Evolutionary conservation across 441 rosid genomes (phyloP), one percentile per base, ranked within the genome.

Genomic region (Viola pubescens): DNA sequence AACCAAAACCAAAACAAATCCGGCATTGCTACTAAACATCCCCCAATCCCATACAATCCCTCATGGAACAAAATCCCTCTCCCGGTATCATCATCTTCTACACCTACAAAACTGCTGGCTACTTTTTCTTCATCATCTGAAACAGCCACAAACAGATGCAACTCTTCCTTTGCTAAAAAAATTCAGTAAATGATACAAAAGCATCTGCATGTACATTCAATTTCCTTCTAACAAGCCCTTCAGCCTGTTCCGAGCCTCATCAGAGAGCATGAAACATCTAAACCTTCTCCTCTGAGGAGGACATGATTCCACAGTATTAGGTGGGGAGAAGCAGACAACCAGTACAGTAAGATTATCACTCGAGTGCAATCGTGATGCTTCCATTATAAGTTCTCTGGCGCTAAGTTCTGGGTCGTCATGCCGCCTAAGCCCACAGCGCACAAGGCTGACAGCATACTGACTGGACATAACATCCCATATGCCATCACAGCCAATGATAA

Each of bases 401-500:
- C 94, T 72, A 41, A 74, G 68, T 46, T 81, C 74, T 0, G 97
- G 97, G 59, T 89, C 83, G 52, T 79, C 44, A n/a, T 86, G 94
- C 53, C 83, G 75, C 64, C 83, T 85, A 3, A 86, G 79, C 7
- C 77, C 80, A 4, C 75, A 81, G 9, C 91, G 83, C 46, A 81
- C 91, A 10, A 84, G 70, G 68, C 87, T 75, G 56, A 89, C 90
- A 1, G 97, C 97, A 52, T 57, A 46, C 66, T 85, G 86, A 73
- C 89, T 86, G 8, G 83, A 53, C 68, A 89, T 76, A 14, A 85
- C 91, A 48, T 89, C 94, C 91, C 91, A 89, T 13, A 89, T 75
- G 40, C 97, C 94, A 58, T 89, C 97, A 45, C 97, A 89, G 5
- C 88, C 88, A 48, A 89, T 79, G 44, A 89, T 80, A 60, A 89